These are phyloP conservation scores for Saccharum officinarum DNA, from an alignment of 176 grass and related monocot species.

Conservation along the genomic window DNA sequence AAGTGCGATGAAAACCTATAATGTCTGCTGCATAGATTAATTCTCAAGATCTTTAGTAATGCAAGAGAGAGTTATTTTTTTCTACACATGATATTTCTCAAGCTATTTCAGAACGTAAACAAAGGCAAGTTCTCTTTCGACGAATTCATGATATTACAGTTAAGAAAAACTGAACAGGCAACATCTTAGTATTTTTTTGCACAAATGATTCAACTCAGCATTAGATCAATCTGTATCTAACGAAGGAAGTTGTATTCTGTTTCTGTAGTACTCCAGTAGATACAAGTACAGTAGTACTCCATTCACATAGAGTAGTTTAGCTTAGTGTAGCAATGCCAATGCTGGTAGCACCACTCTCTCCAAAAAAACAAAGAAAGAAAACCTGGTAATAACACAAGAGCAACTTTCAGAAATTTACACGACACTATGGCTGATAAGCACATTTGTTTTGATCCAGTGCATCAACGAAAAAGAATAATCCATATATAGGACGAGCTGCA, in stretches of 20 bases:
- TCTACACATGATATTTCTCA: neutral
- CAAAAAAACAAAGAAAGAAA: neutral
- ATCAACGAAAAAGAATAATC: constrained; percentile 27
- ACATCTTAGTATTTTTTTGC: neutral
- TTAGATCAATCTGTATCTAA: neutral
- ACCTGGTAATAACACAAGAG: constrained; percentile 10
- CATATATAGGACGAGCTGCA: constrained; percentile 37
- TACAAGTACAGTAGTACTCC: neutral
- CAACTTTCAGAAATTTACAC: constrained; percentile 45
- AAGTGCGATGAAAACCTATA: neutral
- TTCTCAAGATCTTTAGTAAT: neutral
- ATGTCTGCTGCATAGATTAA: neutral
- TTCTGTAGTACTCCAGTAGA: neutral
- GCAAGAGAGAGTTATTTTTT: neutral
- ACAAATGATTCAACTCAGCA: neutral
- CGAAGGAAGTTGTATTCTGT: neutral
- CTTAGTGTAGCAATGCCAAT: constrained; percentile 23
- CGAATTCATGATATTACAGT: neutral
- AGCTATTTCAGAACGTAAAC: neutral
- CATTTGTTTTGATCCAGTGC: neutral
- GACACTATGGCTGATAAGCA: neutral
- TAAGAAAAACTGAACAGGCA: neutral
- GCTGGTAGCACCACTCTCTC: constrained; percentile 5
- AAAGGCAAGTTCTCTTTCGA: neutral
- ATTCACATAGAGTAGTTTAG: constrained; percentile 19